A percentile compares a stretch with the other conserved stretches of the same genome.
Conservation (phyloP, 1,284 basidiomycete species). For the Naganishia sp. region DNA sequence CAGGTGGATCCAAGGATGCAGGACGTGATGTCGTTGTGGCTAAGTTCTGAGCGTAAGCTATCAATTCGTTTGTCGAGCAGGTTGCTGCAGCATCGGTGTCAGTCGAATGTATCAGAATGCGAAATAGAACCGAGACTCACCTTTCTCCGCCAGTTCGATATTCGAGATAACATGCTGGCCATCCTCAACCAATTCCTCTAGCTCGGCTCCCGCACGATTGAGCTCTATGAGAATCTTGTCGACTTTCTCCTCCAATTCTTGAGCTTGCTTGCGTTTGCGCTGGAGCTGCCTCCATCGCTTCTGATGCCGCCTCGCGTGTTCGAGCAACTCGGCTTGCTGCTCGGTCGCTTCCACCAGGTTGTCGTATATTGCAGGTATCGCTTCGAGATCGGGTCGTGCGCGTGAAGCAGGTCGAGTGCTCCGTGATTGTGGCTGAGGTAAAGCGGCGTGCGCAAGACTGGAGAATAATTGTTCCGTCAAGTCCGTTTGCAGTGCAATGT, state of each 20-base stretch:
- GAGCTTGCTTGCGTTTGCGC: slow-evolving; percentile 17
- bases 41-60: slow-evolving; percentile 13
- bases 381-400: slow-evolving; percentile 4
- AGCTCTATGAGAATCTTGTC: slow-evolving; percentile 19
- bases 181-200: slow-evolving; percentile 38
- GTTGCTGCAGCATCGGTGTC: not conserved
- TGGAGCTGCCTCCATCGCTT: slow-evolving; percentile 21
- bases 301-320: slow-evolving; percentile 30
- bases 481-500: slow-evolving; percentile 28
- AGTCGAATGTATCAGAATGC: not conserved
- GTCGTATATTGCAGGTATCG: slow-evolving; percentile 21
- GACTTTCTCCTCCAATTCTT: slow-evolving; percentile 23
- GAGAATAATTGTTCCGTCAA: slow-evolving; percentile 30
- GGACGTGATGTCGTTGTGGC: slow-evolving; percentile 22
- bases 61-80: slow-evolving; percentile 5
- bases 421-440: not conserved
- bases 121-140: not conserved
- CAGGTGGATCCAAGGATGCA: slow-evolving; percentile 14
- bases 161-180: slow-evolving; percentile 32
- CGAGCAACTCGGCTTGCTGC: slow-evolving; percentile 30
- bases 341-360: slow-evolving; percentile 23
- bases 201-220: slow-evolving; percentile 32
- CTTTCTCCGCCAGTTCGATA: slow-evolving; percentile 26
- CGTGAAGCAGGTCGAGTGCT: not conserved
- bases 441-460: slow-evolving; percentile 18